These are phyloP conservation scores for Lichtheimia hyalospora DNA, from an alignment of 371 early-diverging fungal genomes.

Conservation along the genomic window DNA sequence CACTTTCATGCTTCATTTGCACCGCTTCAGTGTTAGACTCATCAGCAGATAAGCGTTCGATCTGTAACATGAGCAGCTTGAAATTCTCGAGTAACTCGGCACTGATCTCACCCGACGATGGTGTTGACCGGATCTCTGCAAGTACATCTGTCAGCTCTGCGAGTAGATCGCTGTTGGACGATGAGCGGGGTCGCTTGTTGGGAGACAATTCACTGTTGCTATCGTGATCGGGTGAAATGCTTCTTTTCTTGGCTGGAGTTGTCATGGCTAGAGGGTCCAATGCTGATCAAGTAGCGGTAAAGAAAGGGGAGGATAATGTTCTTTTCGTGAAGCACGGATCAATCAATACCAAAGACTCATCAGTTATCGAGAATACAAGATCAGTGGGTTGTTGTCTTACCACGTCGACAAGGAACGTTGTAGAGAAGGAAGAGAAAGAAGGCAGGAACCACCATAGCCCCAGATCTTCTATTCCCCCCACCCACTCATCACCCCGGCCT, in stretches of 20 bases:
- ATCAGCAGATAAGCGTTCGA: conserved; percentile 37
- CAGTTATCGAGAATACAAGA: too few relatives aligned
- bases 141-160: conserved; percentile 34
- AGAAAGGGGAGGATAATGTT: not conserved
- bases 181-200: not conserved
- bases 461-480: too few relatives aligned
- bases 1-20: conserved; percentile 40
- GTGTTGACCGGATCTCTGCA: conserved; percentile 40
- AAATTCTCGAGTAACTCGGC: conserved; percentile 42
- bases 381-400: too few relatives aligned
- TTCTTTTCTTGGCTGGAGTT: conserved; percentile 9
- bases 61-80: conserved; percentile 42
- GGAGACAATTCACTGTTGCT: not conserved
- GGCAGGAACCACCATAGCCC: too few relatives aligned
- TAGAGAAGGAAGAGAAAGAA: too few relatives aligned
- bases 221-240: not conserved
- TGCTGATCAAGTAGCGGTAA: not conserved
- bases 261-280: not conserved
- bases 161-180: conserved; percentile 13
- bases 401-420: too few relatives aligned
- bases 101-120: conserved; percentile 45
- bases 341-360: not conserved
- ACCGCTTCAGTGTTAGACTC: conserved; percentile 31
- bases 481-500: too few relatives aligned
- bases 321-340: not conserved